Base-by-base conservation (phyloP, 805 yeast genomes). In the Saccharomyces cerevisiae region DNA sequence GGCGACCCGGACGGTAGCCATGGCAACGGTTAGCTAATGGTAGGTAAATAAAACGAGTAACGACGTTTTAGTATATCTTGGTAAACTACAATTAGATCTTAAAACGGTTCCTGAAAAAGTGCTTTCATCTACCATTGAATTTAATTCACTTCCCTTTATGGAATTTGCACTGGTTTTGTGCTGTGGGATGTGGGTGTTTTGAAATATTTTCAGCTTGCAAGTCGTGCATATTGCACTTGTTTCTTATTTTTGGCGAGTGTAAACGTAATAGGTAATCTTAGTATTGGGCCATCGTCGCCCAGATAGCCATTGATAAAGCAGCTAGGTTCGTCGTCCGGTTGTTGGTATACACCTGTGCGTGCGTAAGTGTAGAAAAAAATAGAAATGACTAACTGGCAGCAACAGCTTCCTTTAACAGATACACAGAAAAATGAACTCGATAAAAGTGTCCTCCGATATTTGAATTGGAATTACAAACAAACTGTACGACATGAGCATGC, bases 341-440 rank as follows among this genome's bases (percentile, higher is more conserved):
- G 31, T 9, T 6, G 10, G 30, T 48, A 21, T 48, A 21, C 8
- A 30, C 11, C n/a, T 22, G 17, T 48, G 30, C 30, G 46, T 48
- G 30, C 30, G 17, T 14, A 47, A 29, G 14, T 30, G 36, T 31
- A 14, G 17, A 8, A 31, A 31, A 31, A 14, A 31, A 36, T 13
- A 26, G 41, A 11, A 22, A 43, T 46, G 46, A 21, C n/a, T 48
- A 29, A 43, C n/a, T 36, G 51, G 29, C 30, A 51, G 26, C 31
- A 51, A 59, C 53, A 52, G 41, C 29, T 61, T 14, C 62, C 62
- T 6, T 47, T 60, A 31, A 48, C 59, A 2, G 41, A 43, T 22
- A 47, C 50, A 21, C 66, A 62, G 26, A 56, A 60, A 30, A 41
- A 46, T 9, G 58, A 54, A 22, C 46, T 63, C 46, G 62, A 63